Base-by-base conservation (phyloP, 495 filamentous ascomycete species). In the Aspergillus avenaceus region DNA sequence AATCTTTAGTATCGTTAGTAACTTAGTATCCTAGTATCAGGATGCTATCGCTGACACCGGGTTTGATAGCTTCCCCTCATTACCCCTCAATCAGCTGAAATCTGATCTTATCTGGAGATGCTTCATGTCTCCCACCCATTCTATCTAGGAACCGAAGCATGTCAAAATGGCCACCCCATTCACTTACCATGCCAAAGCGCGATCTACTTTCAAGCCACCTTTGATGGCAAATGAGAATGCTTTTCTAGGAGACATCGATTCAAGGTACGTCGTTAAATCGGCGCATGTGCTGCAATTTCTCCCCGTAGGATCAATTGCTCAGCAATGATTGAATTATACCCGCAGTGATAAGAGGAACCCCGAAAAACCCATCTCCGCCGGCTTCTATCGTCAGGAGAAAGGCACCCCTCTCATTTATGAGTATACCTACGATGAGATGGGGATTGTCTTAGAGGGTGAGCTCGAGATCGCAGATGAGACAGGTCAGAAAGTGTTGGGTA, bases 361-460 rank as follows among this genome's bases (percentile, higher is more conserved):
- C 22, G 75, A 77, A 37, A 79, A 80, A 50, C 85, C 85, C 46
- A 83, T 90, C 63, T 81, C 80, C 0, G 65, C 74, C 31, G 87
- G 86, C 27, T 83, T 91, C 62, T 90, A 89, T 70, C 80, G 85
- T 16, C 72, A 89, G 22, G 84, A 88, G 58, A 85, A 85, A 51
- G 85, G 86, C 50, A 84, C 84, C 1, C 83, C 84, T 1, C 77
- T 90, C 45, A 79, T 86, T 21, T 90, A 90, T 65, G 80, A 73
- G 27, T 89, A 90, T 61, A 84, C 77, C 37, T 91, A 90, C 63
- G 79, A 89, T 54, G 87, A 89, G 69, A 87, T 81, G 80, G 88
- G 89, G 72, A 87, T 90, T 53, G 86, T 90, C 53, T 68, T 91
- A 6, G 86, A 91, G 56, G 87, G 87, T 43, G 77, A 81, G 54